Evolutionary conservation across 768 basidiomycete genomes (phyloP), one percentile per base, ranked within the genome.

Genomic region (Gautieria morchelliformis): DNA sequence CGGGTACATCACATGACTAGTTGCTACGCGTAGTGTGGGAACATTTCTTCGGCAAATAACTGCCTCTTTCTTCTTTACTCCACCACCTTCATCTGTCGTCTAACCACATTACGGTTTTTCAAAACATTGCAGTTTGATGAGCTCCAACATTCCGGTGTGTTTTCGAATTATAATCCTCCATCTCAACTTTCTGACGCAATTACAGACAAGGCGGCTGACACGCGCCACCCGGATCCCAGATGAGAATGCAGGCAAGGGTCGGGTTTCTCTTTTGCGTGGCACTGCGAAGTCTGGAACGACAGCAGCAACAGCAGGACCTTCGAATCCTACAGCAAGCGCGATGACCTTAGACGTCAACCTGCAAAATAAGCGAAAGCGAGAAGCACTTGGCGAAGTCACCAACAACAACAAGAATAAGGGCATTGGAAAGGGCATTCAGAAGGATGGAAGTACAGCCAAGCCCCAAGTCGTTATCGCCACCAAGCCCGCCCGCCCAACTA

Each of bases 331-430:
- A 8, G 64, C 75, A 61, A 72, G 76, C 39, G 69, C 70, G 60
- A 76, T 80, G 60, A 63, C 48, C 15, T 39, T 68, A 20, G 80
- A 84, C 44, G 70, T 72, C 14, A 69, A 73, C 19, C 72, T 74
- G 2, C 77, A 77, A 47, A 80, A 78, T 35, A 88, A 88, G 67
- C 79, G 87, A 56, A 90, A 89, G 68, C 84, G 89, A 19, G 83
- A 84, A 50, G 87, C 83, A 0, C 74, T 91, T 42, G 79, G 80
- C 15, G 89, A 91, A 66, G 84, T 90, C 45, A 80, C 81, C 8
- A 70, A 69, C 60, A 64, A 60, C 27, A 67, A 64, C 55, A 60
- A 52, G 44, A 63, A 64, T 39, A 62, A 62, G 46, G 45, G 59
- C 14, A 41, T 56, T 37, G 53, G 59, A 1, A 37, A 48, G 5